These are phyloP conservation scores for Anthracocystis setariae DNA, from an alignment of 1,284 basidiomycete species.

Conservation along the genomic window DNA sequence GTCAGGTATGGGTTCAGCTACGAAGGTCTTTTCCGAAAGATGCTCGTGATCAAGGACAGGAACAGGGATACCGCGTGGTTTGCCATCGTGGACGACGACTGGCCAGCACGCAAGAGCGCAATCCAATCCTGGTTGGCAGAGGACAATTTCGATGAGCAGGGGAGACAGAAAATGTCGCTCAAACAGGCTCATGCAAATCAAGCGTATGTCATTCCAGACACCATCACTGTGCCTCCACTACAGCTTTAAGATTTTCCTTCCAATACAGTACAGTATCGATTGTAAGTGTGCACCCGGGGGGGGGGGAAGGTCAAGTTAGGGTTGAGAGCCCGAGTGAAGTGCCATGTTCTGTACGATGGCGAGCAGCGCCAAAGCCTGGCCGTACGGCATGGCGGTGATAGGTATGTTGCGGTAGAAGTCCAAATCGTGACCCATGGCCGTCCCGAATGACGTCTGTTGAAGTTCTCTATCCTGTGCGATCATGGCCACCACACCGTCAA, in stretches of 20 bases:
- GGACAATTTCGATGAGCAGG: slow-evolving; percentile 34
- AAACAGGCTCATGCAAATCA: slow-evolving; percentile 27
- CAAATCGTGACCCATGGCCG: slow-evolving; percentile 74
- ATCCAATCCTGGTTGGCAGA: slow-evolving; percentile 47
- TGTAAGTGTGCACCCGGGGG: too few relatives aligned
- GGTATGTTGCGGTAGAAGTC: slow-evolving; percentile 73
- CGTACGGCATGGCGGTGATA: slow-evolving; percentile 77
- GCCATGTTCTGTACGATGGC: slow-evolving; percentile 66
- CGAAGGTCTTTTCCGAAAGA: slow-evolving; percentile 53
- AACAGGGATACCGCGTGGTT: slow-evolving; percentile 59
- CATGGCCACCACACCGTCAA: slow-evolving; percentile 73
- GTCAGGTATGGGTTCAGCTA: slow-evolving; percentile 47
- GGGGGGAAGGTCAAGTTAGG: too few relatives aligned
- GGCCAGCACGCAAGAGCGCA: slow-evolving; percentile 38
- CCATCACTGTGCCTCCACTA: slow-evolving; percentile 10
- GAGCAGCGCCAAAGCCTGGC: slow-evolving; percentile 73
- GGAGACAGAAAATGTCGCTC: slow-evolving; percentile 18
- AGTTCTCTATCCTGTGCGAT: slow-evolving; percentile 73
- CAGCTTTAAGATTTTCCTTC: too few relatives aligned
- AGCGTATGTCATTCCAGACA: slow-evolving; percentile 21
- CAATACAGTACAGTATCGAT: too few relatives aligned
- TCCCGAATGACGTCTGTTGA: slow-evolving; percentile 69
- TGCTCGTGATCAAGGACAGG: slow-evolving; percentile 45
- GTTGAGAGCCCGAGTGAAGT: neutral
- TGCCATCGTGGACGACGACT: slow-evolving; percentile 53